Conservation (phyloP, 768 basidiomycete genomes). For the Saitozyma podzolica region DNA sequence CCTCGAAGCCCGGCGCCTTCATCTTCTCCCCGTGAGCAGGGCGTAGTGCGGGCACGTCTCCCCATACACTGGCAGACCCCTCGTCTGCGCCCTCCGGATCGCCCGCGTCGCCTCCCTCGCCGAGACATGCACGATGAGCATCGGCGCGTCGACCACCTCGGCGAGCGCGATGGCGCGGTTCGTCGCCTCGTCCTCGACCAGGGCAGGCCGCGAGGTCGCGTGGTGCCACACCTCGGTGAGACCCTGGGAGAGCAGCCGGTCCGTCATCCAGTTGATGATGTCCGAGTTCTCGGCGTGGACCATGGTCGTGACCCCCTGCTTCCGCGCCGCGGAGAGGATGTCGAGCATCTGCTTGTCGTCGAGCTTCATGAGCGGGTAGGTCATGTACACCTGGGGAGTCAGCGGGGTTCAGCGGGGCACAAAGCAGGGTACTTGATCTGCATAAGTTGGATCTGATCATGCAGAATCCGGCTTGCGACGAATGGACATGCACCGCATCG, state of each 20-base stretch:
- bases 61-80: conserved; percentile 40
- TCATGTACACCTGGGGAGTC: conserved; percentile 48
- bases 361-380: conserved; percentile 51
- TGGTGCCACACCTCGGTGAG: conserved; percentile 48
- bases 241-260: conserved; percentile 33
- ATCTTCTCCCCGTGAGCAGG: conserved; percentile 44
- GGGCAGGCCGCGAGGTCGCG: conserved; percentile 40
- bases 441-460: no score
- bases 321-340: conserved; percentile 47
- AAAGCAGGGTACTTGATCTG: neutral
- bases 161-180: conserved; percentile 47
- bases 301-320: conserved; percentile 47
- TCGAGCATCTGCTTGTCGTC: conserved; percentile 52
- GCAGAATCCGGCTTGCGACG: no score
- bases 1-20: conserved; percentile 45
- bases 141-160: conserved; percentile 47
- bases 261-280: conserved; percentile 50
- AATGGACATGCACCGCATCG: no score
- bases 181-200: conserved; percentile 51
- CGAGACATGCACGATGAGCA: conserved; percentile 50
- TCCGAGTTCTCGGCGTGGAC: conserved; percentile 52
- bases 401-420: neutral
- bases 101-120: conserved; percentile 40
- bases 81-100: conserved; percentile 47
- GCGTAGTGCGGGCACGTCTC: conserved; percentile 52